Evolutionary conservation across 768 basidiomycete species (phyloP), one percentile per base, ranked within the genome.

Genomic region (Glaciozyma antarctica): DNA sequence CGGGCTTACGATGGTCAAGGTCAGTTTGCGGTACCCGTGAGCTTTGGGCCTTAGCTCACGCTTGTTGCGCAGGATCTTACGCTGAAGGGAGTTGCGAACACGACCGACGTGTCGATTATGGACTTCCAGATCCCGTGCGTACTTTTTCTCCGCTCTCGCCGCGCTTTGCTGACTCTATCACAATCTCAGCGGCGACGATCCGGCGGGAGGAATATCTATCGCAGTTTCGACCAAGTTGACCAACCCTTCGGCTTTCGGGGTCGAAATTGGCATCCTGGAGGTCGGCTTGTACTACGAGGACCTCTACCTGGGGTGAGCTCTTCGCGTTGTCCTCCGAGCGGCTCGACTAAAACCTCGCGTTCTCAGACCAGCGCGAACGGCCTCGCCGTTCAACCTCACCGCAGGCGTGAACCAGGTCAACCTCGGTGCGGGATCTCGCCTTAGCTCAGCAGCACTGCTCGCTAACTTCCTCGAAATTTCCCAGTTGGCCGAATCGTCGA

Each of bases 201-300:
- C 85, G 16, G 78, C 77, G 0, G 85, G 85, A 60, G 87, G 87
- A 28, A 85, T 88, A 67, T 76, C 85, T 73, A 86, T 86, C 17
- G 28, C 53, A 21, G 53, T 66, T 3, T 44, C 51, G 45, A 62
- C 65, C 17, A 41, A 47, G 56, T 22, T 63, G 21, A 67, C 66
- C 2, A 67, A 67, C 45, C 66, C 66, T 13, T 56, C 58, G 52
- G 85, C 86, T 1, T 88, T 88, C 74, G 77, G 81, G 24, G 79
- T 88, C 63, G 78, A 82, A 70, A 79, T 88, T 48, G 87, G 86
- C 43, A 85, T 84, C 1, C 82, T 85, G 8, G 76, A 82, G 4
- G 87, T 88, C 71, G 79, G 80, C 63, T 78, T 88, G 38, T 77
- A 78, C 24, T 88, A 86, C 75, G 74, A 83, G 47, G 80, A 78